Evolutionary conservation across 2,329 filamentous ascomycete genomes (phyloP), one percentile per base, ranked within the genome.

Genomic region (Alternaria novae-zelandiae): DNA sequence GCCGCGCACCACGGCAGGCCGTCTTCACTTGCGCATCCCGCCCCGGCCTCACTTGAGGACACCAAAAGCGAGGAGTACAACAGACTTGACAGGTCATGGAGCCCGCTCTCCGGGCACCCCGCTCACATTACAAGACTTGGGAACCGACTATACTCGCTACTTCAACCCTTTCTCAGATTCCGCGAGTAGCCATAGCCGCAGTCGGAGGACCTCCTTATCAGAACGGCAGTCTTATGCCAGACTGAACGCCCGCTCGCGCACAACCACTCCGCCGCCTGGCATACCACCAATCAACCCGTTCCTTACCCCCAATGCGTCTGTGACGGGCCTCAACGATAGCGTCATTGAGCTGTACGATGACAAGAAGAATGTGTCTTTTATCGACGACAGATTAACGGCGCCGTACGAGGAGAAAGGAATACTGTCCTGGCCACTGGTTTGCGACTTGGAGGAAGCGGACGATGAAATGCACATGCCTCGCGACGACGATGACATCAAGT

Each of bases 401-500:
- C 83, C 83, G 2, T 78, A 74, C 67, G 71, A 81, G 21, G 83
- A 83, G 59, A 77, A 79, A 36, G 81, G 79, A 23, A 79, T 80
- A 21, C 77, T 77, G 62, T 70, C 68, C 1, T 84, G 83, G 70
- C 81, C 84, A 5, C 69, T 87, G 20, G 84, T 85, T 65, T 76
- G 79, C 13, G 82, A 86, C 63, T 81, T 86, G 63, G 79, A 82
- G 51, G 86, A 87, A 69, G 80, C 81, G 25, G 86, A 87, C 64
- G 86, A 87, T 64, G 82, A 84, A 25, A 81, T 86, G 74, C 86
- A 87, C 62, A 83, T 85, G 78, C 85, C 86, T 10, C 77, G 78
- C 50, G 82, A 82, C 53, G 83, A 86, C 65, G 82, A 85, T 57
- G 84, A 86, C 62, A 77, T 81, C 61, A 74, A 68, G 45, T 80